Conservation (phyloP, 208 protist species). For the Leishmania martiniquensis region DNA sequence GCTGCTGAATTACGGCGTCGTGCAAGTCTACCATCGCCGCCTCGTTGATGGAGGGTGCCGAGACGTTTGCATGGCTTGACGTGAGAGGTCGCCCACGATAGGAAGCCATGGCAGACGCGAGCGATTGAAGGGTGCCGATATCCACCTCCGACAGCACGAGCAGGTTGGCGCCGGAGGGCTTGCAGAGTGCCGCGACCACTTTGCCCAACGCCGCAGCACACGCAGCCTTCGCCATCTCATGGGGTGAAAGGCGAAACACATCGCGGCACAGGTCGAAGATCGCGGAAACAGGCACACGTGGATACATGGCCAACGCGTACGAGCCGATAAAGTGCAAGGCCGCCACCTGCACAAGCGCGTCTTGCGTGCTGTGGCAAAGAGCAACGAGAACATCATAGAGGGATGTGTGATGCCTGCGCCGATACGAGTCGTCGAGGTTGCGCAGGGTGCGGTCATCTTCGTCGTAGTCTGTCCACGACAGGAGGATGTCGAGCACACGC, state of each 20-base stretch:
- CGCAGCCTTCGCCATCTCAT: constrained; percentile 85
- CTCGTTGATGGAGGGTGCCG: not conserved
- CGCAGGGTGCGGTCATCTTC: constrained; percentile 62
- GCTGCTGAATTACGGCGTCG: constrained; percentile 63
- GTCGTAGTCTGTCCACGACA: constrained; percentile 83
- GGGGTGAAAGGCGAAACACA: constrained; percentile 64
- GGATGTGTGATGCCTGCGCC: constrained; percentile 9
- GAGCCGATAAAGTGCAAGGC: constrained; percentile 68
- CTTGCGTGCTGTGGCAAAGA: constrained; percentile 40
- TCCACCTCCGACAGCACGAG: constrained; percentile 22
- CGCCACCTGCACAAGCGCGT: constrained; percentile 64
- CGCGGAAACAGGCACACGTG: constrained; percentile 51
- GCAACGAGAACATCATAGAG: constrained; percentile 52
- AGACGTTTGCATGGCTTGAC: not conserved
- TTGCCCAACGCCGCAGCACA: constrained; percentile 60
- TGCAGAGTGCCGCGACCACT: constrained; percentile 25
- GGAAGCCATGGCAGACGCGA: constrained; percentile 44
- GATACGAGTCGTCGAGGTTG: constrained; percentile 61
- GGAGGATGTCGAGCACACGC: constrained; percentile 75
- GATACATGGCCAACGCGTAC: constrained; percentile 44
- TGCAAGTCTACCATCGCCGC: constrained; percentile 37
- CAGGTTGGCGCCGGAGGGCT: constrained; percentile 15
- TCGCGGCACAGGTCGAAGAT: constrained; percentile 62
- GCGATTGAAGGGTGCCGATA: constrained; percentile 15
- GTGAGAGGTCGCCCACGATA: constrained; percentile 20